phyloP scores from a whole-genome alignment of 371 early-diverging fungal genomes.

The Lichtheimia hyalospora region DNA sequence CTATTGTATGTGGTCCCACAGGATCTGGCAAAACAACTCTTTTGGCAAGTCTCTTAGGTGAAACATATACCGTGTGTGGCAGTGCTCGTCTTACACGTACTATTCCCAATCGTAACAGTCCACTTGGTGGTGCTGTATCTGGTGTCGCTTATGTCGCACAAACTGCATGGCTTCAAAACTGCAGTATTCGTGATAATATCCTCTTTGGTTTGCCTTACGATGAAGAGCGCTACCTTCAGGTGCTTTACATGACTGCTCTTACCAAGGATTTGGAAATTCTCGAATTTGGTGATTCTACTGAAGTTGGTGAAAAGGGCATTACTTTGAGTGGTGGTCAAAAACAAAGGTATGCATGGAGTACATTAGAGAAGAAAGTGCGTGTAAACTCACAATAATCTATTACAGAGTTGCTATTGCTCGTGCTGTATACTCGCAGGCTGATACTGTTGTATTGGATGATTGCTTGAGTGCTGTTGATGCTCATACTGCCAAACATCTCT shows the following conservation, averaged over 20 bases:
- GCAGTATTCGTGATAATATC: slow-evolving; percentile 80
- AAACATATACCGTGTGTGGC: slow-evolving; percentile 48
- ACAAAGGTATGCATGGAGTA: slow-evolving; percentile 49
- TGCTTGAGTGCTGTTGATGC: slow-evolving; percentile 83
- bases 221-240: slow-evolving; percentile 61
- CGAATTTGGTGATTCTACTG: slow-evolving; percentile 81
- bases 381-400: too few relatives aligned
- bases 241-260: slow-evolving; percentile 71
- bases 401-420: slow-evolving; percentile 70
- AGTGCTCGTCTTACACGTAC: slow-evolving; percentile 47
- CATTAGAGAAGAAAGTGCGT: background rate
- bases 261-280: slow-evolving; percentile 81
- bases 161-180: slow-evolving; percentile 83
- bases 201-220: slow-evolving; percentile 76
- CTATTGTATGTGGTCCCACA: slow-evolving; percentile 76
- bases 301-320: slow-evolving; percentile 89
- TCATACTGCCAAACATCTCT: slow-evolving; percentile 83
- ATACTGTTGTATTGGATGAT: slow-evolving; percentile 74
- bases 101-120: background rate
- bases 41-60: slow-evolving; percentile 66
- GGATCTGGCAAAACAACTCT: slow-evolving; percentile 84
- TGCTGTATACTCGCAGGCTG: slow-evolving; percentile 73
- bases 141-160: slow-evolving; percentile 81
- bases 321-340: slow-evolving; percentile 89
- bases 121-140: slow-evolving; percentile 36